Evolutionary conservation across 257 asterid species (phyloP).

Genomic region (Salvia hispanica): DNA sequence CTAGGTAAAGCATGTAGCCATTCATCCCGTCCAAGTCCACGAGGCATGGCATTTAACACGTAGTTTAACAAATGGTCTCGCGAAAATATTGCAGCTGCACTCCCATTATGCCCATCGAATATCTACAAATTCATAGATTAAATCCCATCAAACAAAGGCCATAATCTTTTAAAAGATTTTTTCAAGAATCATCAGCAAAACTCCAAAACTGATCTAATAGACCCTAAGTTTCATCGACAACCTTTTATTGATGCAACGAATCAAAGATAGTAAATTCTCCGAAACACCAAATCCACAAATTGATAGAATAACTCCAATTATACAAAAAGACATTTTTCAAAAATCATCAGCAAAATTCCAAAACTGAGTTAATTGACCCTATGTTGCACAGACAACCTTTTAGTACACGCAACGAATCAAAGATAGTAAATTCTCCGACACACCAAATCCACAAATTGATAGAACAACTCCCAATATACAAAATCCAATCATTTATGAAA

Average conservation of each 20-base stretch:
- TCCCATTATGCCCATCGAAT: constrained; percentile 88
- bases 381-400: not conserved
- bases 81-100: constrained; percentile 70
- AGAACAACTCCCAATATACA: too few relatives aligned
- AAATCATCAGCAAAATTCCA: not conserved
- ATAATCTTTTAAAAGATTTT: not conserved
- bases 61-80: constrained; percentile 62
- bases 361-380: not conserved
- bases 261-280: not conserved
- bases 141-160: not conserved
- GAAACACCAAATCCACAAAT: not conserved
- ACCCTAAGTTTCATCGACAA: not conserved
- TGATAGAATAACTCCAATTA: too few relatives aligned
- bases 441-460: not conserved
- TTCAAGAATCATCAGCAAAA: constrained; percentile 8
- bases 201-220: not conserved
- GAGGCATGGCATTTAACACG: constrained; percentile 66
- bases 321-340: too few relatives aligned
- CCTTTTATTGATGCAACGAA: not conserved
- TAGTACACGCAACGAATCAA: not conserved
- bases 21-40: constrained; percentile 71
- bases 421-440: not conserved
- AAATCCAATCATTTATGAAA: too few relatives aligned
- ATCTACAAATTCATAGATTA: constrained; percentile 41
- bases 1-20: constrained; percentile 90